Evolutionary conservation across 441 rosid species (phyloP), one percentile per base, ranked within the genome.

Genomic region (Kokia cookei): DNA sequence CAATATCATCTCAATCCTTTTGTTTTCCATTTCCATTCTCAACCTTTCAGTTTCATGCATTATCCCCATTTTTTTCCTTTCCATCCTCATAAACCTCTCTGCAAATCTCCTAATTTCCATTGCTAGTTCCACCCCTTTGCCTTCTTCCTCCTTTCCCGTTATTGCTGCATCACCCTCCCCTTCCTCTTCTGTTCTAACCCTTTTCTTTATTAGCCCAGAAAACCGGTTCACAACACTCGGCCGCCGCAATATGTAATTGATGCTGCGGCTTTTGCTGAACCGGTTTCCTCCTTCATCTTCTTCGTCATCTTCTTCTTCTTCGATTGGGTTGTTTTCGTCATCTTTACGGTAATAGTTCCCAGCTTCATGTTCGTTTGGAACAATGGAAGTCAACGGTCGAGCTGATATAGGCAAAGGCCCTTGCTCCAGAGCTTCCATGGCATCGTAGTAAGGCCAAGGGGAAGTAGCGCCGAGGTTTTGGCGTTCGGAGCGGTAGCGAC

Each of bases 401-500:
- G 83, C 86, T 1, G 89, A 80, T 69, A 87, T 83, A 1, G 86
- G 88, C 27, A 78, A 69, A n/a, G 89, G 86, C 12, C 83, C 89
- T 45, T 79, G 78, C 70, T 84, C 84, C n/a, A 89, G 83, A 63
- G 84, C 85, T 79, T 84, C 89, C 89, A 89, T 87, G 69, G 76
- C 80, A 17, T 74, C 63, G 75, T 82, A 89, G 75, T 82, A 89
- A 7, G 83, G 86, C 89, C 90, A 89, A 2, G 85, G 57, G 47
- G 89, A 76, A 7, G 61, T 54, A 1, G 79, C 72, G 35, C 81
- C 85, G 76, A 68, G 68, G 59, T 81, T 81, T 55, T 85, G 82
- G 19, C 79, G 77, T 77, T 85, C 87, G 0, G 86, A 51, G 72
- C 83, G 82, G 84, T 84, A 86, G 61, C 89, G 83, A 50, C 87